Conservation (phyloP, 164 flowering plant genomes). For the Akebia trifoliata region DNA sequence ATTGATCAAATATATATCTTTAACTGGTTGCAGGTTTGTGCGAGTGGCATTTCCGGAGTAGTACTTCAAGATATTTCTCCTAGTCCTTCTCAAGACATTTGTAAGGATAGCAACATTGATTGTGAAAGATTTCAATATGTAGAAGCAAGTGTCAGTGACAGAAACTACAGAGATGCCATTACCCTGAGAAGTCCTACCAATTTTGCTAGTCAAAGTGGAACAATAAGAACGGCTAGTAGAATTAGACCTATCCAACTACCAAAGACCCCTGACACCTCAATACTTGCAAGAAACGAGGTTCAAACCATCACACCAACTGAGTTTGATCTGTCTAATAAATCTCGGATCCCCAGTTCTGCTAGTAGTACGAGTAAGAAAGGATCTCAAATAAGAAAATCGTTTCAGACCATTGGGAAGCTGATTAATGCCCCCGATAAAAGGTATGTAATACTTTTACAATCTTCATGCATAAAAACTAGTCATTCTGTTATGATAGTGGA, state of each 20-base stretch:
- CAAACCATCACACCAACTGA: conserved; percentile 27
- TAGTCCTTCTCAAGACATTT: background rate
- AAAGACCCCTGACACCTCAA: conserved; percentile 49
- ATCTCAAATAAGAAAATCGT: conserved; percentile 72
- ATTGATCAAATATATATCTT: background rate
- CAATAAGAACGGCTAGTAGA: conserved; percentile 19
- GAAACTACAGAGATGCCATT: conserved; percentile 13
- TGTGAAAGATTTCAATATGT: conserved; percentile 16
- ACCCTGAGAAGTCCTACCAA: conserved; percentile 29
- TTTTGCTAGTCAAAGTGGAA: conserved; percentile 21
- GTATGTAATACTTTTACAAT: conserved; percentile 23
- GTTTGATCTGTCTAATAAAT: conserved; percentile 22
- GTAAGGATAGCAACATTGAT: conserved; percentile 1
- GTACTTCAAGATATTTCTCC: conserved; percentile 2
- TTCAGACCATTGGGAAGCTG: conserved; percentile 72
- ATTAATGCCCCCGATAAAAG: conserved; percentile 81
- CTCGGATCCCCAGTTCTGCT: conserved; percentile 24
- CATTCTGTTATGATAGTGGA: background rate
- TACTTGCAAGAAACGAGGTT: conserved; percentile 21
- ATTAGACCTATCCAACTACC: conserved; percentile 32
- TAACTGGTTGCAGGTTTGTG: conserved; percentile 12
- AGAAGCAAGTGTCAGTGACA: conserved; percentile 18
- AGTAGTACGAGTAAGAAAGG: conserved; percentile 39
- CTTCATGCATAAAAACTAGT: background rate
- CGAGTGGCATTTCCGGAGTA: background rate